These are phyloP conservation scores for Tolypocladium ophioglossoides DNA, from an alignment of 2,329 filamentous ascomycete genomes.

Conservation along the genomic window DNA sequence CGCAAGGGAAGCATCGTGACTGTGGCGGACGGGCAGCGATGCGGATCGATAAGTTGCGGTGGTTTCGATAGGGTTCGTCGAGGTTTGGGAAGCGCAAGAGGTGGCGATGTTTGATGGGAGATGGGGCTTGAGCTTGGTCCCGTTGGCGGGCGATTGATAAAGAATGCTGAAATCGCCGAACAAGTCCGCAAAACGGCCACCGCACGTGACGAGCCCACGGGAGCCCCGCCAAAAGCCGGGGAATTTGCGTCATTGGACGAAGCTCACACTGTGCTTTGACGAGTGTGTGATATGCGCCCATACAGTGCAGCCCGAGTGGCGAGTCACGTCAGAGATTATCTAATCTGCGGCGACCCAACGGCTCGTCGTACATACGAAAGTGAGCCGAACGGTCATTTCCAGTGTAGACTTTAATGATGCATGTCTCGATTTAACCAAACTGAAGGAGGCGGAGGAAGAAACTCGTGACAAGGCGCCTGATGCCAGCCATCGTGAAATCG, in stretches of 20 bases:
- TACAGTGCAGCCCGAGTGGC: not conserved
- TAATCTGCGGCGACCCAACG: not conserved
- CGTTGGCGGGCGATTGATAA: slow-evolving; percentile 2
- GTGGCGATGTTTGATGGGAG: not conserved
- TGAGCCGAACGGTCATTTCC: slow-evolving; percentile 1
- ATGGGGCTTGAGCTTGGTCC: not conserved
- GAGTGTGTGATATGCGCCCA: rapidly evolving
- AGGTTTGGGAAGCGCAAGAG: not conserved
- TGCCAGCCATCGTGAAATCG: too few relatives aligned
- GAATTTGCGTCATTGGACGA: not conserved
- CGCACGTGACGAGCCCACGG: not conserved
- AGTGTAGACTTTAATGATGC: too few relatives aligned
- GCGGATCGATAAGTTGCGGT: not conserved
- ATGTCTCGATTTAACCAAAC: not conserved
- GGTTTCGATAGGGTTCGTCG: not conserved
- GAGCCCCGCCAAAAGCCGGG: not conserved
- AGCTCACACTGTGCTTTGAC: not conserved
- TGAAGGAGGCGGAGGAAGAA: too few relatives aligned
- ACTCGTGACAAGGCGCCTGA: too few relatives aligned
- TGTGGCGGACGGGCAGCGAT: not conserved
- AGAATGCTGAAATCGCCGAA: not conserved
- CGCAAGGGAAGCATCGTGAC: slow-evolving; percentile 8
- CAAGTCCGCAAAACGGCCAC: not conserved
- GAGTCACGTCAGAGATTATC: not conserved
- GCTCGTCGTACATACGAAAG: slow-evolving; percentile 1